Base-by-base conservation (phyloP, 2,329 filamentous ascomycete species). In the Talaromyces sp. region DNA sequence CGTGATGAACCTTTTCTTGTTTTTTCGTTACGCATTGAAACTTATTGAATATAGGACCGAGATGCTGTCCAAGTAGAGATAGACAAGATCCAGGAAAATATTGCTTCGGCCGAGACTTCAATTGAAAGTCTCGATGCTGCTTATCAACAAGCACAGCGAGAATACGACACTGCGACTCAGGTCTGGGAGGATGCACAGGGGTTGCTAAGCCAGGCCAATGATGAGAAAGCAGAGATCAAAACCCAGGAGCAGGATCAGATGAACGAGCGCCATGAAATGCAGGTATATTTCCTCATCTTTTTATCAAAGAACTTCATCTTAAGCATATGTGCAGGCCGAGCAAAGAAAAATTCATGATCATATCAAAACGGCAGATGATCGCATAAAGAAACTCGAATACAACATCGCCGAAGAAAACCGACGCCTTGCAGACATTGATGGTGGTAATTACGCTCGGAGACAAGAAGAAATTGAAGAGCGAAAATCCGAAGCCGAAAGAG, bases 371-470 rank as follows among this genome's bases (percentile, higher is more conserved):
- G 82, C 83, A 38, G 77, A 82, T 29, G 65, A 67, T 14, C 69
- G 73, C 14, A 78, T 83, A 24, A 61, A 69, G 21, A 73, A 76
- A 2, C 72, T 75, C 10, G 68, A 80, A 58, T 63, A 70, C 29
- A 76, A 82, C 14, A 83, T 87, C 31, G 63, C 62, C 11, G 68
- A 74, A n/a, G 80, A 82, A 66, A 74, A 74, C 55, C 69, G 71
- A 57, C 85, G 87, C 3, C 80, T 96, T 8, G 81, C 84, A 50
- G 83, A 86, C 51, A 82, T 85, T 2, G 88, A 89, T 66, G 90
- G 91, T 41, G 89, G 88, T 27, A 84, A 84, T 26, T 85, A 89
- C 68, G 79, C 83, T 9, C 78, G 81, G 63, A 90, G 86, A 67
- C 74, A 84, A 38, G 76, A 77, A 19, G 81, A 88, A 67, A 78